Conservation (phyloP, 495 filamentous ascomycete species). For the Lindgomyces ingoldianus region DNA sequence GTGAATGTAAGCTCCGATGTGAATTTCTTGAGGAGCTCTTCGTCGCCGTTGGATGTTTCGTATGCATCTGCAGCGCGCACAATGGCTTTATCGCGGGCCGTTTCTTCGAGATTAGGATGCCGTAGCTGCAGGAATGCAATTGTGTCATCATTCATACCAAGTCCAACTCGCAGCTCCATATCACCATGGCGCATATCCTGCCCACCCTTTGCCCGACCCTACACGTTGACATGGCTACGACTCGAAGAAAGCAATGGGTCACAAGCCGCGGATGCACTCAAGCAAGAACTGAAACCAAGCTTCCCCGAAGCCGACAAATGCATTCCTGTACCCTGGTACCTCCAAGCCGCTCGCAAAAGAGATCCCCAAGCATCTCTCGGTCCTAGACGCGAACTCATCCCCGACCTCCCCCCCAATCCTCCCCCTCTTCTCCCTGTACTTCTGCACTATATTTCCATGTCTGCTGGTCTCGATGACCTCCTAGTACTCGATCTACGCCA, state of each 20-base stretch:
- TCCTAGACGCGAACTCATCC: conserved; percentile 60
- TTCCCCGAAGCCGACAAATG: neutral
- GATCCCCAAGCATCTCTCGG: conserved; percentile 56
- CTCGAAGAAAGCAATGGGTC: no score
- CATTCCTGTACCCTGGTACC: conserved; percentile 74
- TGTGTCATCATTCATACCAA: neutral
- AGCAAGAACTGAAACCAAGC: neutral
- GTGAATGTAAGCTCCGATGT: no score
- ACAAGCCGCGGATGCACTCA: no score
- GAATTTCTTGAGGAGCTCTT: no score
- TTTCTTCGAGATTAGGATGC: conserved; percentile 1
- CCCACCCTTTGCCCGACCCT: no score
- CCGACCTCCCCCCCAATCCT: conserved; percentile 70
- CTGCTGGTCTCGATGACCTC: conserved; percentile 80
- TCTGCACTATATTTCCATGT: conserved; percentile 74
- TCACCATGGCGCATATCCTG: neutral
- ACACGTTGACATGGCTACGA: no score
- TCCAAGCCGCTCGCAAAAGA: conserved; percentile 58
- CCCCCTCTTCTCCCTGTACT: conserved; percentile 72
- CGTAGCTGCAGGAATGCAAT: conserved; percentile 6
- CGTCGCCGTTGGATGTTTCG: no score
- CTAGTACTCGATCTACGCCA: conserved; percentile 76
- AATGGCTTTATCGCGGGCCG: conserved; percentile 3
- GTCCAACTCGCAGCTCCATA: neutral
- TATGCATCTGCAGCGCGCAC: neutral